A percentile compares a stretch with the other conserved stretches of the same genome.
phyloP scores from a whole-genome alignment of 2,329 filamentous ascomycete genomes.

The Epichloe hybrida region DNA sequence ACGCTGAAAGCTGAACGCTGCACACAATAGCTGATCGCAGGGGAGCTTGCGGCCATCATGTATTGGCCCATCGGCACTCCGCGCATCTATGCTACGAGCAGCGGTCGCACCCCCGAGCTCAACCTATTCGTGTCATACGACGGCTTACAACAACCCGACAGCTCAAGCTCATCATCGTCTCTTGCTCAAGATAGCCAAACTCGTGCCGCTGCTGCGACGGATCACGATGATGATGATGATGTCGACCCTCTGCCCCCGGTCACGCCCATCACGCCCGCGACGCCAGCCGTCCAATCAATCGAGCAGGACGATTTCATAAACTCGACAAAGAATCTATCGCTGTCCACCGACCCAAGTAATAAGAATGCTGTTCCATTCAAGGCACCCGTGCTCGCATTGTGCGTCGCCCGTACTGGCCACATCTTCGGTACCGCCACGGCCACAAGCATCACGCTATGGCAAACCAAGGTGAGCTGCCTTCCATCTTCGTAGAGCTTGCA shows the following conservation, averaged over 20 bases:
- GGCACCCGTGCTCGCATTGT: slow-evolving; percentile 60
- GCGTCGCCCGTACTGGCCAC: slow-evolving; percentile 66
- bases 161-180: slow-evolving; percentile 12
- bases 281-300: slow-evolving; percentile 44
- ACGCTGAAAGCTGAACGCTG: slow-evolving; percentile 7
- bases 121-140: slow-evolving; percentile 45
- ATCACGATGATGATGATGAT: slow-evolving; percentile 27
- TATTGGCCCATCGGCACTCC: slow-evolving; percentile 86
- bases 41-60: slow-evolving; percentile 41
- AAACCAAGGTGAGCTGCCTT: slow-evolving; percentile 61
- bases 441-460: slow-evolving; percentile 86
- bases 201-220: slow-evolving; percentile 13
- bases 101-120: slow-evolving; percentile 39
- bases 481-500: neutral
- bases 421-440: slow-evolving; percentile 77
- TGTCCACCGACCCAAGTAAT: slow-evolving; percentile 14
- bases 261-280: slow-evolving; percentile 36
- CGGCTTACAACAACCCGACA: slow-evolving; percentile 33
- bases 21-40: slow-evolving; percentile 9
- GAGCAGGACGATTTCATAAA: slow-evolving; percentile 34
- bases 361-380: slow-evolving; percentile 29
- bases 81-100: slow-evolving; percentile 68
- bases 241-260: slow-evolving; percentile 21
- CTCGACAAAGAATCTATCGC: slow-evolving; percentile 6
- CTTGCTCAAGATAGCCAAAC: slow-evolving; percentile 8